Conservation (phyloP, 805 yeast species). For the Sugiyamaella boreocaroliniensis region DNA sequence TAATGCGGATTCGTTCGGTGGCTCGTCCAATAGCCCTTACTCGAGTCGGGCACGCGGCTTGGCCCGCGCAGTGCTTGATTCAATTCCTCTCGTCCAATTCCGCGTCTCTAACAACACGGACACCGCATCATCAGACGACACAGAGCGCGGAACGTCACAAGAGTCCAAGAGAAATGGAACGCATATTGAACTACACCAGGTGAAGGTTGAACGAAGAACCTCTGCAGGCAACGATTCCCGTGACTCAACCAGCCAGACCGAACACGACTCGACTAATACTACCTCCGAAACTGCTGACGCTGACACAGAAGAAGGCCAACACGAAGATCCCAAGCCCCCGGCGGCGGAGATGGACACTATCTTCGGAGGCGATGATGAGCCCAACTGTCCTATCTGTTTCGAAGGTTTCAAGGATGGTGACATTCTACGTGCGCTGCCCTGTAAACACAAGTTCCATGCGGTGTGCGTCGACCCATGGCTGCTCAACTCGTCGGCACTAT, state of each 20-base stretch:
- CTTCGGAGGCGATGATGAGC: conserved; percentile 23
- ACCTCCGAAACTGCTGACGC: not conserved
- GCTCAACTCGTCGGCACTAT: conserved; percentile 63
- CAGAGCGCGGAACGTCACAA: not conserved
- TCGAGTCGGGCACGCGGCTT: conserved; percentile 29
- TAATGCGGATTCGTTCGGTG: conserved; percentile 8
- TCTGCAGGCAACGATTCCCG: not conserved
- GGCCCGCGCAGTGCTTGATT: conserved; percentile 33
- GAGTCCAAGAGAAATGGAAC: not conserved
- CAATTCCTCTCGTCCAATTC: conserved; percentile 29
- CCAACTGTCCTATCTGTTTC: conserved; percentile 69
- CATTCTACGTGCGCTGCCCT: conserved; percentile 55
- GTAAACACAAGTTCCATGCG: conserved; percentile 80
- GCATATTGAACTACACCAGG: not conserved
- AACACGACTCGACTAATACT: not conserved
- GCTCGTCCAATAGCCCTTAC: conserved; percentile 9
- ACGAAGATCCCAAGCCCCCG: not conserved
- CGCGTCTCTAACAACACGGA: conserved; percentile 2
- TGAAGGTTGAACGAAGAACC: not conserved
- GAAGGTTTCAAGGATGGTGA: conserved; percentile 62
- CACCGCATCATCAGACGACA: not conserved
- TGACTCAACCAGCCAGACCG: not conserved
- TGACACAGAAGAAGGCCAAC: not conserved
- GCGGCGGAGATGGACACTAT: not conserved
- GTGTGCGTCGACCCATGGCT: conserved; percentile 82